phyloP scores from a whole-genome alignment of 2,329 filamentous ascomycete genomes.

The Arthrobotrys iridis region DNA sequence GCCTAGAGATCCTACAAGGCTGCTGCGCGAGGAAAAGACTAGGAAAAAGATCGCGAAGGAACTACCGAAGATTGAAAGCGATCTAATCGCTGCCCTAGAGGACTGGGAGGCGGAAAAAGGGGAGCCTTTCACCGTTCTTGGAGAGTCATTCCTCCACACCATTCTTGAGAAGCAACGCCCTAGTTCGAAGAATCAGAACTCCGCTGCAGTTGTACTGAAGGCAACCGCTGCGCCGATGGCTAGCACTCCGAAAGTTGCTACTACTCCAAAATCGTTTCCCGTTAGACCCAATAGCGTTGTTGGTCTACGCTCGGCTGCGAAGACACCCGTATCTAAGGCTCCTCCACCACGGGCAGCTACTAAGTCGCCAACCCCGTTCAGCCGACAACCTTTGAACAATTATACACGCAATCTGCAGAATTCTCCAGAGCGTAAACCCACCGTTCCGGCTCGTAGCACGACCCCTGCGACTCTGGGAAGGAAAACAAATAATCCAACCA shows the following conservation, averaged over 20 bases:
- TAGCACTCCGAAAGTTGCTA: slow-evolving; percentile 19
- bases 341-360: slow-evolving; percentile 32
- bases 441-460: slow-evolving; percentile 39
- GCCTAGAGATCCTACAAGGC: slow-evolving; percentile 90
- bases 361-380: slow-evolving; percentile 51
- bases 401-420: slow-evolving; percentile 42
- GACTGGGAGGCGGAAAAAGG: slow-evolving; percentile 94
- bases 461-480: slow-evolving; percentile 41
- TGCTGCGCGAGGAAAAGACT: slow-evolving; percentile 97
- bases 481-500: slow-evolving; percentile 32
- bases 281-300: slow-evolving; percentile 41
- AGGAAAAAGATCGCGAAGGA: slow-evolving; percentile 96
- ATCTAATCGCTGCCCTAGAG: slow-evolving; percentile 83
- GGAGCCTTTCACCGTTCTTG: slow-evolving; percentile 89
- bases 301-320: slow-evolving; percentile 37
- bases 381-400: slow-evolving; percentile 34
- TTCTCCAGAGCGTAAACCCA: slow-evolving; percentile 38
- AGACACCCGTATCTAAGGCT: slow-evolving; percentile 30
- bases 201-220: slow-evolving; percentile 38
- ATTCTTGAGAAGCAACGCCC: slow-evolving; percentile 54
- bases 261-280: slow-evolving; percentile 37
- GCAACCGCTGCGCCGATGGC: slow-evolving; percentile 35
- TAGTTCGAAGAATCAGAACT: slow-evolving; percentile 42
- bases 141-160: slow-evolving; percentile 83
- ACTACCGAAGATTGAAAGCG: slow-evolving; percentile 85